Base-by-base conservation (phyloP, 1,284 basidiomycete genomes). In the Exsudoporus floridanus region DNA sequence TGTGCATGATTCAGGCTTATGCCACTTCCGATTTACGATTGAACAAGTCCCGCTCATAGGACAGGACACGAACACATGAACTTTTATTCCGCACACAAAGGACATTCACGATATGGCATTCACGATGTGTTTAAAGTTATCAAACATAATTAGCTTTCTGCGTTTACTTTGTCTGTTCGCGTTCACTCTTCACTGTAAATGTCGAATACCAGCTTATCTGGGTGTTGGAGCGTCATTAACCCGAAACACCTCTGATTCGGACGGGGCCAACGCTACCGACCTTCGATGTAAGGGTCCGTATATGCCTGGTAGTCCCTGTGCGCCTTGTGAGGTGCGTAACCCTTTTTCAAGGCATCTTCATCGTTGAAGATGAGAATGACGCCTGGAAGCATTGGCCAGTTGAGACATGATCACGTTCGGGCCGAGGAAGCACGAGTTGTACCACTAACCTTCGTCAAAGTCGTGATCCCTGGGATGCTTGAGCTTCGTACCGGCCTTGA, bases 11-110 rank as follows among this genome's bases (percentile, higher is more conserved):
- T 14, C 19, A 75, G 75, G 57, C 50, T 84, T 36, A 47, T 84
- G 53, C 82, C 82, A 12, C 68, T 84, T 37, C 81, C 78, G 14
- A 84, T 82, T 58, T 81, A 83, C 56, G 65, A 77, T 59, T 80
- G 61, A 73, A n/a, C 5, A 44, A 8, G 19, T 46, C 8, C 49
- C 36, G 16, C 16, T 49, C 25, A n/a, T 31, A 33, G 2, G 16
- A 42, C 33, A 28, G 5, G 21, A 45, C 31, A 53, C 37, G 37
- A 43, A 51, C 39, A 5, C 23, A 45, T 34, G 6, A 1, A 36
- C 23, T 35, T 1, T 41, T 37, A 46, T 43, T 39, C 6, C 9
- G 10, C 21, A 52, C 18, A 12, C 23, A 56, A 48, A 27, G 27
- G 21, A 33, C 43, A 44, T 54, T 51, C 41, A 57, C n/a, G 34